Evolutionary conservation across 139 green algal genomes (phyloP).

Genomic region (Closterium sp.): DNA sequence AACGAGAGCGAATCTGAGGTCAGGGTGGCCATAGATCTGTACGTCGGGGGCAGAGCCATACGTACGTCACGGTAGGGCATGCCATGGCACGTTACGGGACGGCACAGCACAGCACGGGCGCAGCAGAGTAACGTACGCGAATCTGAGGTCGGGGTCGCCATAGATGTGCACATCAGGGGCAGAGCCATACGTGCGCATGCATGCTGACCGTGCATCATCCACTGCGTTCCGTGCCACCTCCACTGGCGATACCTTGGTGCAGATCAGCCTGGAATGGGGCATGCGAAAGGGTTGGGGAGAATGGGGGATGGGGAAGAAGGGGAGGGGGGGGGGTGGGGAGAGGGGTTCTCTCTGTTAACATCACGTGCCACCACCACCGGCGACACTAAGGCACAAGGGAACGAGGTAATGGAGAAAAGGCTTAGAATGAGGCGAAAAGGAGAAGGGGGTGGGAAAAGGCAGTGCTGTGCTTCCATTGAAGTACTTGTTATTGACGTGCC

Average conservation of each 20-base stretch:
- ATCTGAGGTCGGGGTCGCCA: conserved; percentile 83
- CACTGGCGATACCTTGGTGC: conserved; percentile 63
- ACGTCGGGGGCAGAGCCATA: conserved; percentile 79
- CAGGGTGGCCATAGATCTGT: conserved; percentile 83
- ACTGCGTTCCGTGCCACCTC: conserved; percentile 81
- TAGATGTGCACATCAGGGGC: conserved; percentile 83
- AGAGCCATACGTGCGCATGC: conserved; percentile 83
- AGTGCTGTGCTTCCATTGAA: no score
- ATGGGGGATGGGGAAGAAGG: not conserved
- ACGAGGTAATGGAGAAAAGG: no score
- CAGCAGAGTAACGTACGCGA: conserved; percentile 57
- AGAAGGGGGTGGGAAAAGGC: no score
- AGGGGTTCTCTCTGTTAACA: not conserved
- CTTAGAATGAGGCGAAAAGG: no score
- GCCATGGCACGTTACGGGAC: no score
- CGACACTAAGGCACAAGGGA: no score
- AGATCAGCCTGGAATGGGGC: conserved; percentile 65
- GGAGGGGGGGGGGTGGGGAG: not conserved
- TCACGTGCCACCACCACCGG: no score
- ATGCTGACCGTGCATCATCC: conserved; percentile 86
- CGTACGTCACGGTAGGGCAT: conserved; percentile 55
- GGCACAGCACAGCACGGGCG: not conserved
- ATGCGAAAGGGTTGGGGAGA: not conserved
- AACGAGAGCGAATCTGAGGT: conserved; percentile 78
- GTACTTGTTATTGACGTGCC: no score